A percentile compares a stretch with the other conserved stretches of the same genome.
These are phyloP conservation scores for Cadophora gregata DNA, from an alignment of 2,329 filamentous ascomycete genomes.

Conservation along the genomic window DNA sequence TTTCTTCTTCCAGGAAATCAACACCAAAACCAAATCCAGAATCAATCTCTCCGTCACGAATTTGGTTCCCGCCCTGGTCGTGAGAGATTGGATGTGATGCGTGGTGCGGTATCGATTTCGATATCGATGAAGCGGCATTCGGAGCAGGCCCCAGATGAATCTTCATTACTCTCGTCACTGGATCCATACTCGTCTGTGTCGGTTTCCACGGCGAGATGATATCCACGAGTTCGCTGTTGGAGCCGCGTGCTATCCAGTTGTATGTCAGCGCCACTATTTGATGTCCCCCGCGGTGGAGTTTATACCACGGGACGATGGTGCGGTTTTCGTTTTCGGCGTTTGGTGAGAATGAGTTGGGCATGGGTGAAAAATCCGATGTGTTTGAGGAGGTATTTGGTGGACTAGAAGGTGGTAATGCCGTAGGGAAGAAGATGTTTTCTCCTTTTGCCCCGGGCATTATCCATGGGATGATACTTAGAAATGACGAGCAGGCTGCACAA, in stretches of 20 bases:
- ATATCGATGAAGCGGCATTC: neutral
- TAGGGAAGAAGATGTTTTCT: neutral
- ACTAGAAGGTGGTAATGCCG: neutral
- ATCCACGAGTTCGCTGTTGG: neutral
- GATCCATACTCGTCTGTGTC: neutral
- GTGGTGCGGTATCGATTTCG: too few species aligned
- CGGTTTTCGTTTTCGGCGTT: neutral
- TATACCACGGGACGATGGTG: neutral
- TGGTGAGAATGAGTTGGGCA: neutral
- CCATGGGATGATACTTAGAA: neutral
- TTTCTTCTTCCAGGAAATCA: neutral
- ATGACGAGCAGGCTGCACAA: neutral
- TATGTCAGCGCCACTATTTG: neutral
- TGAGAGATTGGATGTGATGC: too few species aligned
- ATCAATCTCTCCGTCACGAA: too few species aligned
- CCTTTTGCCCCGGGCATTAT: neutral
- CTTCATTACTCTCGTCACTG: neutral
- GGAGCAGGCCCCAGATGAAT: neutral
- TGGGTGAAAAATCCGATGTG: neutral
- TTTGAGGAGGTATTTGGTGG: neutral
- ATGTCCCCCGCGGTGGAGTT: neutral
- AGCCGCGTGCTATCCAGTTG: neutral
- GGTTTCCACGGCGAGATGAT: neutral
- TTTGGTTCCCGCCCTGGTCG: too few species aligned
- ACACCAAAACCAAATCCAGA: too few species aligned